phyloP scores from a whole-genome alignment of 192 early-diverging fungal species.

The Coemansia sp. region DNA sequence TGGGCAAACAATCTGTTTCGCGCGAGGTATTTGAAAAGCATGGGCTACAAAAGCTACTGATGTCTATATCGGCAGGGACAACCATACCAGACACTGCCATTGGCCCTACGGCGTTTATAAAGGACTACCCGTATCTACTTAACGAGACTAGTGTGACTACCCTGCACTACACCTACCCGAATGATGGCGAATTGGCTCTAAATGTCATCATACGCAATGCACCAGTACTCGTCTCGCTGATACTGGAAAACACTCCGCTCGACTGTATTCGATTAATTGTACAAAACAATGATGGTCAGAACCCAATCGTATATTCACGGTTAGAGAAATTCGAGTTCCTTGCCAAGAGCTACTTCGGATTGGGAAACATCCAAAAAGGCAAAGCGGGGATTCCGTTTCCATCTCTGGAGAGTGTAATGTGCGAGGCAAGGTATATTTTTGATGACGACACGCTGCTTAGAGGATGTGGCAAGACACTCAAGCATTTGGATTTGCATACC shows the following conservation, averaged over 20 bases:
- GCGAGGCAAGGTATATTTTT: neutral
- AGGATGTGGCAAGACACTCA: neutral
- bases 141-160: neutral
- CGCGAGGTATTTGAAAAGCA: neutral
- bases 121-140: neutral
- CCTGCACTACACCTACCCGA: neutral
- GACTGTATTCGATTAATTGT: no score
- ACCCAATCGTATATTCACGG: neutral
- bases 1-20: neutral
- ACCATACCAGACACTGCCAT: neutral
- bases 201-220: neutral
- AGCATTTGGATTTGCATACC: neutral
- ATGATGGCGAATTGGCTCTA: neutral
- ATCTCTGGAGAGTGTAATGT: neutral
- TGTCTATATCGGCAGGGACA: neutral
- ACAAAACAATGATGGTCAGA: neutral
- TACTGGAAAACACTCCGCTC: neutral
- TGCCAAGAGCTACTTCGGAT: neutral
- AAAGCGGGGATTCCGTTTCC: neutral
- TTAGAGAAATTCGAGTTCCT: neutral
- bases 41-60: neutral
- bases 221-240: neutral
- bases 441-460: neutral
- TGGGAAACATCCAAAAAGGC: neutral
- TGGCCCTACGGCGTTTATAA: neutral